Conservation (phyloP, 2,329 filamentous ascomycete species). For the Huntiella decipiens region DNA sequence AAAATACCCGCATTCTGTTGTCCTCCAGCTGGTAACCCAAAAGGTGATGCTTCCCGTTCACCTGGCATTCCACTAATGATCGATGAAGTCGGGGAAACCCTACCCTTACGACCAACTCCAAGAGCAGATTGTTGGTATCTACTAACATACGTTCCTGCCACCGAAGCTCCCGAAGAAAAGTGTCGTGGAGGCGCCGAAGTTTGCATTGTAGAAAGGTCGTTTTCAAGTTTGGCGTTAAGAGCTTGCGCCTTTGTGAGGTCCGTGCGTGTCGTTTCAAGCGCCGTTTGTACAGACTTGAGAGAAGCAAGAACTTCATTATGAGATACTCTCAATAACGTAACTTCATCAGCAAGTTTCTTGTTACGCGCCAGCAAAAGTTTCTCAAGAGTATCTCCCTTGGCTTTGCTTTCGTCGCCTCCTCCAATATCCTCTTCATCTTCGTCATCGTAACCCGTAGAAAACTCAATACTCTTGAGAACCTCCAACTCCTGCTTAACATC, state of each 20-base stretch:
- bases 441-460: constrained; percentile 76
- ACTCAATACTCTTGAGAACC: constrained; percentile 94
- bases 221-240: constrained; percentile 76
- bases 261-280: constrained; percentile 62
- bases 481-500: constrained; percentile 92
- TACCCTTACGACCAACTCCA: constrained; percentile 44
- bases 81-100: constrained; percentile 79
- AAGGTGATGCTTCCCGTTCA: constrained; percentile 44
- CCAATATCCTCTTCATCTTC: constrained; percentile 16
- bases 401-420: constrained; percentile 23
- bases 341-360: constrained; percentile 88
- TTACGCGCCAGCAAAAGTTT: constrained; percentile 82
- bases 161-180: constrained; percentile 77
- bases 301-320: constrained; percentile 77
- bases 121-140: constrained; percentile 48
- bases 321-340: constrained; percentile 81
- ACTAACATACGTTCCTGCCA: constrained; percentile 77
- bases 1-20: constrained; percentile 50
- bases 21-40: constrained; percentile 32
- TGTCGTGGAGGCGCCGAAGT: constrained; percentile 56
- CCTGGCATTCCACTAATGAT: constrained; percentile 69
- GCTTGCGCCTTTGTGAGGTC: constrained; percentile 73
- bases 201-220: constrained; percentile 75
- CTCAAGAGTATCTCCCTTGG: constrained; percentile 63
- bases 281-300: constrained; percentile 63